A percentile compares a stretch with the other conserved stretches of the same genome.
phyloP scores from a whole-genome alignment of 352 stramenopile species.

The Pelagophyceae sp. region DNA sequence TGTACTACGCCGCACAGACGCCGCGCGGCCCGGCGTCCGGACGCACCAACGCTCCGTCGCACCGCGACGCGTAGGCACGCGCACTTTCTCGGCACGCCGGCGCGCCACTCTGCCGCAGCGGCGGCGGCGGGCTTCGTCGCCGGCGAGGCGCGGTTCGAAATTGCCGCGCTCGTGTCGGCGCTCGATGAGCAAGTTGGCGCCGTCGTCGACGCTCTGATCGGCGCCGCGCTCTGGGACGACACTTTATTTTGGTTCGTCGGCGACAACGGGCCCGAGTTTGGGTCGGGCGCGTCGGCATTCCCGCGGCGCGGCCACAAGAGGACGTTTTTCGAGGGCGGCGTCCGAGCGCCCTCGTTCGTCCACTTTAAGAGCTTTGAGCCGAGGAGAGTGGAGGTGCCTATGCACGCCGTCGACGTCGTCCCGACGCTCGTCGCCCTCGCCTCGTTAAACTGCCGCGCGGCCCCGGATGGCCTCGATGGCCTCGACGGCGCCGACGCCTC shows the following conservation, averaged over 20 bases:
- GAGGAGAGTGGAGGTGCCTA: background rate
- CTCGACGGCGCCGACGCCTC: background rate
- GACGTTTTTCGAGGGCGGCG: background rate
- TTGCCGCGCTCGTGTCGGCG: background rate
- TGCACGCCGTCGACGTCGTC: background rate
- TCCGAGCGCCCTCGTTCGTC: background rate
- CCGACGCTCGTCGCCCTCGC: background rate
- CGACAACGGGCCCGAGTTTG: background rate
- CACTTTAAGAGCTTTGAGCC: background rate
- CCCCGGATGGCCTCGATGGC: background rate
- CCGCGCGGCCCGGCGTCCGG: no score
- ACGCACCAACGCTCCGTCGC: no score
- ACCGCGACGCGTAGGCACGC: no score
- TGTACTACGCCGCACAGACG: background rate
- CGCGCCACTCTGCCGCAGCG: background rate
- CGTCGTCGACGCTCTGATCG: background rate
- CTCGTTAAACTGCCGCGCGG: no score
- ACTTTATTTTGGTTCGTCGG: background rate
- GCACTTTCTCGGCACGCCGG: background rate
- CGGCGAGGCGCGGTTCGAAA: background rate
- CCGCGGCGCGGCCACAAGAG: background rate
- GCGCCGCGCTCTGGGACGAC: background rate
- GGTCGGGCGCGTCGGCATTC: background rate
- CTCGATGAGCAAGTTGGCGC: conserved; percentile 4
- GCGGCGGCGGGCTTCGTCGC: background rate